Conservation (phyloP, 495 filamentous ascomycete genomes). For the Aspergillus funiculosus region DNA sequence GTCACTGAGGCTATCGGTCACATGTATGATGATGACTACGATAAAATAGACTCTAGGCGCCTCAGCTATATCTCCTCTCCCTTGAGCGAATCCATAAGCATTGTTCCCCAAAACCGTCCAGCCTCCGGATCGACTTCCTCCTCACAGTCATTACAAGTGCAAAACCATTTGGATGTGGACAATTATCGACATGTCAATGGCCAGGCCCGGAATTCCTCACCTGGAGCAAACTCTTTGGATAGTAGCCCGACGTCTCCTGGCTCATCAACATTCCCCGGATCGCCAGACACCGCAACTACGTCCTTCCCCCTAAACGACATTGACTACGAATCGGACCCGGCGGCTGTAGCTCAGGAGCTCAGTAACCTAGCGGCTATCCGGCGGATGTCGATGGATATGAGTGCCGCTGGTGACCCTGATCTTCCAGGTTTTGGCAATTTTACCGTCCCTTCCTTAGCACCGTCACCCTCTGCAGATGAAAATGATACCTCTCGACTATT, state of each 20-base stretch:
- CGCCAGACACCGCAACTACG: conserved; percentile 61
- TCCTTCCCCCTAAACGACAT: conserved; percentile 86
- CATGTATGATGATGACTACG: conserved; percentile 85
- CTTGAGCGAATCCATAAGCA: conserved; percentile 43
- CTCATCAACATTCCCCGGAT: conserved; percentile 47
- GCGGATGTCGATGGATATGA: conserved; percentile 98
- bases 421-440: conserved; percentile 71
- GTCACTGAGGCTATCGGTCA: conserved; percentile 96
- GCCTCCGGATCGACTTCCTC: conserved; percentile 43
- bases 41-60: conserved; percentile 54
- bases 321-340: conserved; percentile 84
- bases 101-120: conserved; percentile 37
- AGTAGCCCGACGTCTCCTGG: conserved; percentile 52
- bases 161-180: conserved; percentile 27
- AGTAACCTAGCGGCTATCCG: conserved; percentile 92
- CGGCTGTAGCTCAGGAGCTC: conserved; percentile 88
- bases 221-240: conserved; percentile 41
- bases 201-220: conserved; percentile 35
- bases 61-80: conserved; percentile 60
- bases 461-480: conserved; percentile 67
- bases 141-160: conserved; percentile 26
- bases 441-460: conserved; percentile 64
- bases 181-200: conserved; percentile 33
- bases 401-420: conserved; percentile 84
- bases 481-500: conserved; percentile 83